phyloP scores from a whole-genome alignment of 495 filamentous ascomycete species.

The Neurospora sp. region DNA sequence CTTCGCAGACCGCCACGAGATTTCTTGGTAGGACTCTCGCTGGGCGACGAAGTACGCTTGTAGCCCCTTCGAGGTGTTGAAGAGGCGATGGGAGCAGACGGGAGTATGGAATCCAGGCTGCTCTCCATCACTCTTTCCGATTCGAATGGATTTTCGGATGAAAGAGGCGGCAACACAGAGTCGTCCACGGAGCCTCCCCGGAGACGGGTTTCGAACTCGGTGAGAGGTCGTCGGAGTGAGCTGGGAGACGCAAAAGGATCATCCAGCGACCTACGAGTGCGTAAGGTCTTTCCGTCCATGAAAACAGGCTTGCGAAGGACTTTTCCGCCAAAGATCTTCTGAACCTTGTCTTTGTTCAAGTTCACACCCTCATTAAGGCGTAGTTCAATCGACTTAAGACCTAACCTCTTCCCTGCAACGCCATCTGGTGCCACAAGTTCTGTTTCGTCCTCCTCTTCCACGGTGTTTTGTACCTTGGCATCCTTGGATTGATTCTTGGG shows the following conservation, averaged over 20 bases:
- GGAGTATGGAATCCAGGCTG: constrained; percentile 2
- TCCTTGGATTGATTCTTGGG: not conserved
- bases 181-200: constrained; percentile 2
- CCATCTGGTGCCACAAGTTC: not conserved
- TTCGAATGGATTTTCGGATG: constrained; percentile 6
- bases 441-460: not conserved
- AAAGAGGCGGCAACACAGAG: constrained; percentile 1
- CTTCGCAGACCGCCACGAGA: not conserved
- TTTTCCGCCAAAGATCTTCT: constrained; percentile 11
- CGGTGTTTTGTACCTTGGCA: not conserved
- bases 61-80: constrained; percentile 4
- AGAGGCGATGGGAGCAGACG: not conserved
- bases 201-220: constrained; percentile 11
- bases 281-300: constrained; percentile 10
- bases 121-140: constrained; percentile 5
- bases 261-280: constrained; percentile 9
- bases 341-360: constrained; percentile 13
- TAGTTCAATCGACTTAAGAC: constrained; percentile 9
- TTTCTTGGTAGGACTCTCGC: constrained; percentile 5
- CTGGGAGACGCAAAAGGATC: constrained; percentile 24
- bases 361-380: constrained; percentile 20
- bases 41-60: not conserved
- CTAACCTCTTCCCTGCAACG: not conserved
- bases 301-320: constrained; percentile 17
- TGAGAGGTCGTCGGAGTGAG: not conserved